phyloP scores from a whole-genome alignment of 257 asterid species.

The Ajuga chamaepitys region DNA sequence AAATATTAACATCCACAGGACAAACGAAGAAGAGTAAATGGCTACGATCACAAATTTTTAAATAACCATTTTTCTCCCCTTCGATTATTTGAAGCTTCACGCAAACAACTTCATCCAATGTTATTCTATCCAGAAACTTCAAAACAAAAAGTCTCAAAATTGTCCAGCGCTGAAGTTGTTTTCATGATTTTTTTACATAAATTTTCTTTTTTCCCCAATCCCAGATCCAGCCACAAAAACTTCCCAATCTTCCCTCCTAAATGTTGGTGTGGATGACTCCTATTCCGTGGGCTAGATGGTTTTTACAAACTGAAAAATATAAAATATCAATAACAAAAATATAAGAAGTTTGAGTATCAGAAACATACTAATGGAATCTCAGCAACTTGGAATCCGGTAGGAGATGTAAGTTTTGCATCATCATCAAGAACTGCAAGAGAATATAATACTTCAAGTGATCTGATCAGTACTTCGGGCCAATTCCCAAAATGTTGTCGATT shows the following conservation, averaged over 20 bases:
- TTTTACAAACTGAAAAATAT: background rate
- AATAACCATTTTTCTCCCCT: background rate
- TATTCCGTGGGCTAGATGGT: background rate
- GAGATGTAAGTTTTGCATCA: constrained; percentile 92
- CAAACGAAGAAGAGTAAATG: background rate
- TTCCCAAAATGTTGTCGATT: constrained; percentile 88
- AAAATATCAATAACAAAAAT: constrained; percentile 4
- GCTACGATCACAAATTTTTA: background rate
- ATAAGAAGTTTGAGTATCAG: background rate
- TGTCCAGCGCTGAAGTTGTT: background rate
- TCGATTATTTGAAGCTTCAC: background rate
- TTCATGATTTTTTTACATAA: background rate
- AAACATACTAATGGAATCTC: constrained; percentile 83
- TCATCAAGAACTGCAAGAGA: constrained; percentile 88
- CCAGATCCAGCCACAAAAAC: background rate
- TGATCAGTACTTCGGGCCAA: constrained; percentile 89
- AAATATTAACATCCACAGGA: background rate
- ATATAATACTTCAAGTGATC: constrained; percentile 92
- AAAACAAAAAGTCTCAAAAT: background rate
- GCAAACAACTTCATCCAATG: background rate
- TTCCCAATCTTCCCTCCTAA: background rate
- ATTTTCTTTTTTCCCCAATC: background rate
- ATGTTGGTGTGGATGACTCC: background rate
- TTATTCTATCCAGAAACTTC: background rate
- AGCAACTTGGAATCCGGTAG: constrained; percentile 89